Conservation (phyloP, 202 grass and related monocot genomes). For the Zizania palustris region DNA sequence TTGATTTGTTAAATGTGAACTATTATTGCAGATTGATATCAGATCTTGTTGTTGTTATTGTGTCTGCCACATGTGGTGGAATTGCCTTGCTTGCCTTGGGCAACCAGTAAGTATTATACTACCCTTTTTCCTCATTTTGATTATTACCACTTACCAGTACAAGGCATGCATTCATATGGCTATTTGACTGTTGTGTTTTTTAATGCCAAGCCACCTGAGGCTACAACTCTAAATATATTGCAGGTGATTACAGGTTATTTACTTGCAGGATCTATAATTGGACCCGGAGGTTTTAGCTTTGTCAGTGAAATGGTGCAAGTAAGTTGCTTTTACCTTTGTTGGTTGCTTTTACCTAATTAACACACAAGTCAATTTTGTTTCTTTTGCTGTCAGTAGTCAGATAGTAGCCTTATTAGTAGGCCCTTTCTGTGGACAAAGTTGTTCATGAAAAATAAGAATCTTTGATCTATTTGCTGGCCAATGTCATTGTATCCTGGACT, state of each 20-base stretch:
- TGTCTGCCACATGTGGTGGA: slow-evolving; percentile 91
- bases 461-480: not conserved
- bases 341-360: no score
- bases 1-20: slow-evolving; percentile 41
- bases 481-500: not conserved
- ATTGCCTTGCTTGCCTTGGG: slow-evolving; percentile 96
- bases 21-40: slow-evolving; percentile 85
- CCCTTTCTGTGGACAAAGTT: not conserved
- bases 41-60: slow-evolving; percentile 98
- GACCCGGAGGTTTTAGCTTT: slow-evolving; percentile 96
- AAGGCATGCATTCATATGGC: slow-evolving; percentile 10
- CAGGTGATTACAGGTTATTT: slow-evolving; percentile 98
- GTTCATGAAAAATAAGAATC: not conserved
- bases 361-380: not conserved
- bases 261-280: slow-evolving; percentile 96
- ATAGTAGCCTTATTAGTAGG: not conserved
- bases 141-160: not conserved
- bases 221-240: slow-evolving; percentile 39
- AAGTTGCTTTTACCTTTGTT: slow-evolving; percentile 70
- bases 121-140: not conserved
- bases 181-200: slow-evolving; percentile 19
- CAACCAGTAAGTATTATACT: slow-evolving; percentile 65
- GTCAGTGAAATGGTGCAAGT: slow-evolving; percentile 99
- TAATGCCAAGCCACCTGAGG: slow-evolving; percentile 40
- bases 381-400: not conserved